Evolutionary conservation across 2,329 filamentous ascomycete genomes (phyloP).

Genomic region (Penicillium hordei): DNA sequence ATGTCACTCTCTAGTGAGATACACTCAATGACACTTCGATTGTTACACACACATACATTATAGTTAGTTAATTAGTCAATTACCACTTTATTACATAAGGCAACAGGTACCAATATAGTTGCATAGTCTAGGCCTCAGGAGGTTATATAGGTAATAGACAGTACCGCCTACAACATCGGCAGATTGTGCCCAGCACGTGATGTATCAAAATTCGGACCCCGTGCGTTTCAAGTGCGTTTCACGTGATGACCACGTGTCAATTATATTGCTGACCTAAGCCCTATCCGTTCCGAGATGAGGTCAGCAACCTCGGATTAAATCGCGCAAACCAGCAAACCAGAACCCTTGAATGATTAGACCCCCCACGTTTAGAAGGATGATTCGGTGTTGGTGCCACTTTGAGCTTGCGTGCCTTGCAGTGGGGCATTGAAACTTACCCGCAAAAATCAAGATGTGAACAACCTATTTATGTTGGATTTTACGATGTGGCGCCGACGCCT

Average conservation of each 20-base stretch:
- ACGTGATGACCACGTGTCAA: slow-evolving; percentile 8
- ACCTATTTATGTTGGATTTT: background rate
- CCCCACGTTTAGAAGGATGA: slow-evolving; percentile 6
- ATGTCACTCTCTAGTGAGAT: no score
- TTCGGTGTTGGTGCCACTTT: background rate
- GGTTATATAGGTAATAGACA: background rate
- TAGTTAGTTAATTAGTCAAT: background rate
- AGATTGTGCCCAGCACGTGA: background rate
- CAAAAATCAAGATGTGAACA: slow-evolving; percentile 1
- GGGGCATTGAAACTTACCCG: slow-evolving; percentile 3
- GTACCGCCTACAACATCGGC: background rate
- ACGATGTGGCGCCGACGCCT: slow-evolving; percentile 16
- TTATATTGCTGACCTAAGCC: background rate
- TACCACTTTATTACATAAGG: background rate
- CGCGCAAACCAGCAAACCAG: slow-evolving; percentile 6
- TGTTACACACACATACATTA: no score
- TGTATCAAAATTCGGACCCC: no score
- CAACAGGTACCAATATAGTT: background rate
- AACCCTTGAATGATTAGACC: background rate
- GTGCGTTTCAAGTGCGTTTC: rapidly evolving
- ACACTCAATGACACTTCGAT: no score
- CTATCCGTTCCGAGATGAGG: background rate
- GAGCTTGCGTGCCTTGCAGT: slow-evolving; percentile 10
- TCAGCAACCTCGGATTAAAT: slow-evolving; percentile 9
- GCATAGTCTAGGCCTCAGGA: no score